These are phyloP conservation scores for Exophiala oligosperma DNA, from an alignment of 2,329 filamentous ascomycete species.

Conservation along the genomic window DNA sequence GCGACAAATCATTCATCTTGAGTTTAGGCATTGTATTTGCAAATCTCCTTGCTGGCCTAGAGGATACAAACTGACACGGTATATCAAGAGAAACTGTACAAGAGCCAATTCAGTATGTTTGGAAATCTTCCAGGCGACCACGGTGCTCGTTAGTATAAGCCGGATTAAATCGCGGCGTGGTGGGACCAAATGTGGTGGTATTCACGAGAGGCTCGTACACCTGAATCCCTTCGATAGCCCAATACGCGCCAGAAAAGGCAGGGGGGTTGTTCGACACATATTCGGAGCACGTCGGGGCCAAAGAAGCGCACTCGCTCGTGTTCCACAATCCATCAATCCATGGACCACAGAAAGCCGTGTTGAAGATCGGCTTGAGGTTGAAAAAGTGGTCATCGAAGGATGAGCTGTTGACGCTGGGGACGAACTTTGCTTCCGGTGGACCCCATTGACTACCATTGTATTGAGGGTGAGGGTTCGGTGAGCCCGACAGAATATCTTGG, in stretches of 20 bases:
- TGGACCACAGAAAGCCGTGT: constrained; percentile 57
- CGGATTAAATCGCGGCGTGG: neutral
- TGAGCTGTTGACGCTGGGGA: constrained; percentile 37
- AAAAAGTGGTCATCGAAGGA: constrained; percentile 44
- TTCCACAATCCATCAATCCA: constrained; percentile 55
- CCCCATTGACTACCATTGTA: constrained; percentile 40
- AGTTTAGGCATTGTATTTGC: too few species aligned
- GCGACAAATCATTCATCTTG: too few species aligned
- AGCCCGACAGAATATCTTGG: constrained; percentile 41
- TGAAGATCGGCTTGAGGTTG: constrained; percentile 46
- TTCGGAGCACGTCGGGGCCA: constrained; percentile 65
- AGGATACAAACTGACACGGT: too few species aligned
- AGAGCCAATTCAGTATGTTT: neutral
- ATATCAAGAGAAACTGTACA: too few species aligned
- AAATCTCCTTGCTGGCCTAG: too few species aligned
- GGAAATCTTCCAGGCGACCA: neutral
- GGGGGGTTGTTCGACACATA: constrained; percentile 68
- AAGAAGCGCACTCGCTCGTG: constrained; percentile 56
- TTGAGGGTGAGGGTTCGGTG: constrained; percentile 32
- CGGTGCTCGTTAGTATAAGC: neutral
- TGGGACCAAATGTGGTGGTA: neutral
- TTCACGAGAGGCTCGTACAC: constrained; percentile 50
- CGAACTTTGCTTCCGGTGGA: constrained; percentile 46
- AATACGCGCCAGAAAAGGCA: constrained; percentile 72
- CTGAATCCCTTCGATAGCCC: constrained; percentile 69